Base-by-base conservation (phyloP, 2,329 filamentous ascomycete genomes). In the Amphichorda felina region DNA sequence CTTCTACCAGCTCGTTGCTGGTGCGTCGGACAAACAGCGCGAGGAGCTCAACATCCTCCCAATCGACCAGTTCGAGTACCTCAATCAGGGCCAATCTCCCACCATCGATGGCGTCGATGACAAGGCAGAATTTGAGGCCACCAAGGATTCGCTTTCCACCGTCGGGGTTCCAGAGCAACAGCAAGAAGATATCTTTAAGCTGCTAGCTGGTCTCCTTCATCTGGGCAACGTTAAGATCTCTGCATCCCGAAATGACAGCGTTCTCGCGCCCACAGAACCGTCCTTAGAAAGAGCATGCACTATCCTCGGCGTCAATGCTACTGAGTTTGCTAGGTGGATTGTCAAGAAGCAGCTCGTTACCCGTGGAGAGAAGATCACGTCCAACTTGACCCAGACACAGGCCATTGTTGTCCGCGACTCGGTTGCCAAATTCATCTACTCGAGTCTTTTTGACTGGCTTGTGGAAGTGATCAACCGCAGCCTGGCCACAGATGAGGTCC, bases 291-390 rank as follows among this genome's bases (percentile, higher is more conserved):
- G 79, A 49, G 89, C 91, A 38, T 88, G 85, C 52, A 65, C 72
- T 10, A 82, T 96, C 40, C 73, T 98, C 25, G 91, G 91, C 16
- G 93, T 98, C 40, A 77, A 95, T 54, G 72, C 79, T 2, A 64
- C 72, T 21, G 84, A 88, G 46, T 96, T 98, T 53, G 82, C 91
- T 34, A 94, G 89, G 59, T 98, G 91, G 91, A 95, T 88, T 35
- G 85, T 96, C 42, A 98, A 98, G 73, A 98, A 98, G 64, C 91
- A 98, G 60, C 73, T 98, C 40, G 78, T 95, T 43, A 98, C 91
- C 11, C 78, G 91, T 53, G 91, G 88, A 33, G 91, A 98, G 58
- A 96, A 95, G 67, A 98, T 98, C 48, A 86, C 85, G 21, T 96
- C 91, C 19, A 95, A 95, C 54, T 63, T 98, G 42, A 93, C 83